Evolutionary conservation across 1,139 yeast species (phyloP).

Genomic region (Suhomyces maxii): DNA sequence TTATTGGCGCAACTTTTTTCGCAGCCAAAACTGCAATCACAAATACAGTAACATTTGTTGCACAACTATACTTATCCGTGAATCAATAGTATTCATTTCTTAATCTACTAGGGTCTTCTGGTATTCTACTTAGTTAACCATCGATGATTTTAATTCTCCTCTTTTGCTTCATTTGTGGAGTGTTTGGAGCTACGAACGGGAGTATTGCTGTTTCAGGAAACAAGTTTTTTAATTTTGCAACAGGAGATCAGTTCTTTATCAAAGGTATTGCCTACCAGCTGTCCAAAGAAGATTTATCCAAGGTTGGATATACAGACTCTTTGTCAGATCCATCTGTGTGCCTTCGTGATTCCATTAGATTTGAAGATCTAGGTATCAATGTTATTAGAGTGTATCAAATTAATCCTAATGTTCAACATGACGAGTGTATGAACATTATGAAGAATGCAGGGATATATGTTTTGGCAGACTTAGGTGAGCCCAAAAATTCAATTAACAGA

Average conservation of each 20-base stretch:
- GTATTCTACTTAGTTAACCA: too few species aligned
- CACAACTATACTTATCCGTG: too few species aligned
- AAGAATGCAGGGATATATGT: constrained; percentile 58
- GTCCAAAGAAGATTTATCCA: constrained; percentile 30
- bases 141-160: too few species aligned
- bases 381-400: constrained; percentile 57
- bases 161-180: not conserved
- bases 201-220: constrained; percentile 43
- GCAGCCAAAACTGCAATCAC: too few species aligned
- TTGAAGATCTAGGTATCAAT: constrained; percentile 51
- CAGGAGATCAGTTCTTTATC: constrained; percentile 52
- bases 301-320: constrained; percentile 52
- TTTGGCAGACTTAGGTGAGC: constrained; percentile 55
- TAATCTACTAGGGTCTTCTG: too few species aligned
- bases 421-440: constrained; percentile 54
- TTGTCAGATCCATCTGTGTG: constrained; percentile 49
- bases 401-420: constrained; percentile 52
- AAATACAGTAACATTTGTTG: too few species aligned
- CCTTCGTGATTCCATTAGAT: constrained; percentile 49
- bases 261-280: constrained; percentile 64
- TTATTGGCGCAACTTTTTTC: too few species aligned
- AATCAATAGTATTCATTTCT: too few species aligned
- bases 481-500: constrained; percentile 50
- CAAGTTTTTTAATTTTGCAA: constrained; percentile 44
- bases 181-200: not conserved